These are phyloP conservation scores for Beauveria rudraprayagi DNA, from an alignment of 2,329 filamentous ascomycete species.

Conservation along the genomic window DNA sequence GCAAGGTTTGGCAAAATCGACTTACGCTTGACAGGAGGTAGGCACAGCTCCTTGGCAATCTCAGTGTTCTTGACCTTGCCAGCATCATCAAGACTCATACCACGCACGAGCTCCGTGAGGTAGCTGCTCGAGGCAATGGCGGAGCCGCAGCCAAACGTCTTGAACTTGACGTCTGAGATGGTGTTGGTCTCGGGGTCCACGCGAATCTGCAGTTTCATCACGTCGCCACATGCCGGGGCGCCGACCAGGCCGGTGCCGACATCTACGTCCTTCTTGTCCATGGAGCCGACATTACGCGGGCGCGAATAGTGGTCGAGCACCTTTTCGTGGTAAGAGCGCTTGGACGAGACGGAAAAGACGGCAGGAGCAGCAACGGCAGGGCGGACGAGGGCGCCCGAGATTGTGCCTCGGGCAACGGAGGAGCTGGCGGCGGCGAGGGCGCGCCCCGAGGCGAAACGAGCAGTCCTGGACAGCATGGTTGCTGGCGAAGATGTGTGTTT, in stretches of 20 bases:
- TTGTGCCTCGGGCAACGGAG: conserved; percentile 19
- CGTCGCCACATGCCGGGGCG: conserved; percentile 80
- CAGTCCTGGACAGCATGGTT: conserved; percentile 41
- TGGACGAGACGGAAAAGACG: conserved; percentile 31
- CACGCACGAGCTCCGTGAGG: conserved; percentile 88
- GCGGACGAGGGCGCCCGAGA: conserved; percentile 25
- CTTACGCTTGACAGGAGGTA: conserved; percentile 81
- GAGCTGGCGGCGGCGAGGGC: conserved; percentile 31
- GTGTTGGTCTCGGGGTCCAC: conserved; percentile 82
- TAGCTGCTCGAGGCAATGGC: conserved; percentile 95
- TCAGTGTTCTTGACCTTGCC: conserved; percentile 91
- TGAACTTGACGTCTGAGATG: conserved; percentile 94
- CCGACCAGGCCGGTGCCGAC: conserved; percentile 90
- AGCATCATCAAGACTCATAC: conserved; percentile 92
- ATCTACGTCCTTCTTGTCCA: conserved; percentile 66
- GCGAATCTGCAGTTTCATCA: conserved; percentile 75
- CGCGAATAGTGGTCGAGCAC: conserved; percentile 44
- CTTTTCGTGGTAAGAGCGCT: conserved; percentile 46
- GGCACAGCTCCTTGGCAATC: conserved; percentile 90
- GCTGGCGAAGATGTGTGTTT: conserved; percentile 6
- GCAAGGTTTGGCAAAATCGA: conserved; percentile 18
- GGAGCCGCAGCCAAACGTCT: conserved; percentile 91
- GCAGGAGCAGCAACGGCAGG: conserved; percentile 34
- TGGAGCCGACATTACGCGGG: conserved; percentile 47
- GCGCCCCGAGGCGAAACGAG: conserved; percentile 35